Conservation (phyloP, 1,284 basidiomycete genomes). For the Microbotryum intermedium region DNA sequence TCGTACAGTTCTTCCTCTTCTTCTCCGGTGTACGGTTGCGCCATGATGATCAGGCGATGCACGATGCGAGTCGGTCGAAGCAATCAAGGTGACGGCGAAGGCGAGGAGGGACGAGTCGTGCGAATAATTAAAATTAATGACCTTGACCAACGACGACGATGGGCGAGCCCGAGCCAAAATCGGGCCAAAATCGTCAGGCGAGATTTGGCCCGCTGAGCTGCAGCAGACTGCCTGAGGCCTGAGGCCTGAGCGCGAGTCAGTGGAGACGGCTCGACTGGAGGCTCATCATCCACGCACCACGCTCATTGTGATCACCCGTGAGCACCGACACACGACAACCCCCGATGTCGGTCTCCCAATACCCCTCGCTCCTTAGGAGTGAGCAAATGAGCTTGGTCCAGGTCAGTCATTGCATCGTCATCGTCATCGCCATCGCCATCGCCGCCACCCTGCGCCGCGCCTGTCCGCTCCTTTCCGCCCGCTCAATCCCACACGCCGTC, state of each 20-base stretch:
- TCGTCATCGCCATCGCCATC: not conserved
- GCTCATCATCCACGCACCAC: not conserved
- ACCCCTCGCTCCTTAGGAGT: slow-evolving; percentile 17
- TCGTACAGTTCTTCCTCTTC: slow-evolving; percentile 12
- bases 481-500: not conserved
- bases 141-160: too few relatives aligned
- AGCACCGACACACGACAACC: too few relatives aligned
- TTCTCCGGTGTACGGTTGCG: not conserved
- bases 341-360: not conserved
- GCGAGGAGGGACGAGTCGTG: not conserved
- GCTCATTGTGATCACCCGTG: not conserved
- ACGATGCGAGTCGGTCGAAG: not conserved
- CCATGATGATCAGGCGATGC: not conserved
- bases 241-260: too few relatives aligned
- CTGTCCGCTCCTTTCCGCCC: too few relatives aligned
- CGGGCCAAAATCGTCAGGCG: too few relatives aligned
- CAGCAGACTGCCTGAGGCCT: too few relatives aligned
- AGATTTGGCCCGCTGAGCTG: too few relatives aligned
- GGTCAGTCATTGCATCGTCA: not conserved
- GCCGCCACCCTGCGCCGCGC: too few relatives aligned
- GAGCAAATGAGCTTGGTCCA: slow-evolving; percentile 30
- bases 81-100: not conserved
- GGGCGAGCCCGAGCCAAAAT: too few relatives aligned
- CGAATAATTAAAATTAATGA: not conserved
- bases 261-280: too few relatives aligned